Evolutionary conservation across 1,284 basidiomycete species (phyloP).

Genomic region (Rhodotorula sp.): DNA sequence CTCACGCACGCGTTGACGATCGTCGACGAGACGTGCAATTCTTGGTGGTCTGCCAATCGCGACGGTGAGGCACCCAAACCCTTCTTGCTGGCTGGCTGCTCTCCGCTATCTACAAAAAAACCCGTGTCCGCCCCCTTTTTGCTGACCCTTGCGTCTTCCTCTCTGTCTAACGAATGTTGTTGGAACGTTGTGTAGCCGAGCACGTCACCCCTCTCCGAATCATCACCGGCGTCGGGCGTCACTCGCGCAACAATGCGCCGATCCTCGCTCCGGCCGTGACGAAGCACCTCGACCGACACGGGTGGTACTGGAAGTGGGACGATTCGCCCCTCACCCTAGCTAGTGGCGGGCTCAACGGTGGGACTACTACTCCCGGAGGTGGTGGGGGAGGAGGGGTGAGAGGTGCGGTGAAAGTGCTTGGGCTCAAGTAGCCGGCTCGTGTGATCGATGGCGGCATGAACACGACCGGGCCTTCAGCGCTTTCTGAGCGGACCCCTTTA

Average conservation of each 20-base stretch:
- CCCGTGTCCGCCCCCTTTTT: too few relatives aligned
- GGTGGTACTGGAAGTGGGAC: conserved; percentile 45
- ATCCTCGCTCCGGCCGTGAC: conserved; percentile 48
- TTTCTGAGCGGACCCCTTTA: too few relatives aligned
- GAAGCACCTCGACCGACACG: conserved; percentile 46
- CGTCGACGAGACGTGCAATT: conserved; percentile 45
- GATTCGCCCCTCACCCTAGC: conserved; percentile 13
- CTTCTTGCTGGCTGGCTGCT: too few relatives aligned
- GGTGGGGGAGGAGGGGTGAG: not conserved
- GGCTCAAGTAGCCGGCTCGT: not conserved
- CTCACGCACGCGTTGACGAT: conserved; percentile 49
- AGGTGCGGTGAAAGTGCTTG: conserved; percentile 11
- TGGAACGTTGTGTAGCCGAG: too few relatives aligned
- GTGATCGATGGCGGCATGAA: not conserved
- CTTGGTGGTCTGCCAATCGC: conserved; percentile 43
- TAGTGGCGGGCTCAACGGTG: conserved; percentile 10
- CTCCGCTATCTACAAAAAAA: too few relatives aligned
- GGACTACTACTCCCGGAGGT: too few relatives aligned
- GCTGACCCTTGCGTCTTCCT: too few relatives aligned
- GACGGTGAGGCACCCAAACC: conserved; percentile 6
- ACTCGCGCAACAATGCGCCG: conserved; percentile 47
- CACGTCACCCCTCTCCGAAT: conserved; percentile 45
- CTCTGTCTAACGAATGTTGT: too few relatives aligned
- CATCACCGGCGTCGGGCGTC: conserved; percentile 49
- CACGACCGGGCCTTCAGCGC: too few relatives aligned